Base-by-base conservation (phyloP, 2,329 filamentous ascomycete species). In the Aureobasidium sp. region DNA sequence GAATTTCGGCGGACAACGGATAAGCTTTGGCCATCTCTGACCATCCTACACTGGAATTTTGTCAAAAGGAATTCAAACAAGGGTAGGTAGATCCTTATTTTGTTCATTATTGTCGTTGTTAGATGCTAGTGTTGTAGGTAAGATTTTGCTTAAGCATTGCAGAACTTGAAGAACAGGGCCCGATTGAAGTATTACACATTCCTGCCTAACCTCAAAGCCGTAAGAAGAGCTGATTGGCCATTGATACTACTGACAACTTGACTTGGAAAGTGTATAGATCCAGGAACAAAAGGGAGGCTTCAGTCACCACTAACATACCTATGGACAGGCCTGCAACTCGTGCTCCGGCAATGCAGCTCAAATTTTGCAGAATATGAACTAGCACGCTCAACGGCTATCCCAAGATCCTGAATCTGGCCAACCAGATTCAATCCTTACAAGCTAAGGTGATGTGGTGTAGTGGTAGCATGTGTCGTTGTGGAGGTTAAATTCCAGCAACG, bases 391-490 rank as follows among this genome's bases (percentile, higher is more conserved):
- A 2, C 16, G 16, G 25, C 47, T 14, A 16, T 30, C n/a, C 30
- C 29, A 34, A 49, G 47, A 49, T 49, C 47, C 47, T 49, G 47
- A 49, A 34, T 34, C 47, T 34, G 47, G 47, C 45, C 27, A 48
- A 48, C 45, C 45, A 27, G 45, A 48, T 32, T 48, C 45, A 49
- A 49, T 30, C 47, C 47, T 49, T 49, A 49, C 47, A 49, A 49
- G 47, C 47, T 49, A 49, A 49, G 47, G 47, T 49, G 47, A 49
- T 49, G 47, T 49, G 47, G 47, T 49, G 47, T 49, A 49, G 47
- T 49, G 47, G 47, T 49, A 49, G 47, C 47, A 49, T 49, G 47
- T 49, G 47, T 49, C 47, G 47, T 49, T 49, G 47, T 49, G 47
- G 47, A 49, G 47, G 47, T 49, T 36, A 49, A 49, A 49, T n/a